Conservation (phyloP, 1,284 basidiomycete genomes). For the Marasmius sp. region DNA sequence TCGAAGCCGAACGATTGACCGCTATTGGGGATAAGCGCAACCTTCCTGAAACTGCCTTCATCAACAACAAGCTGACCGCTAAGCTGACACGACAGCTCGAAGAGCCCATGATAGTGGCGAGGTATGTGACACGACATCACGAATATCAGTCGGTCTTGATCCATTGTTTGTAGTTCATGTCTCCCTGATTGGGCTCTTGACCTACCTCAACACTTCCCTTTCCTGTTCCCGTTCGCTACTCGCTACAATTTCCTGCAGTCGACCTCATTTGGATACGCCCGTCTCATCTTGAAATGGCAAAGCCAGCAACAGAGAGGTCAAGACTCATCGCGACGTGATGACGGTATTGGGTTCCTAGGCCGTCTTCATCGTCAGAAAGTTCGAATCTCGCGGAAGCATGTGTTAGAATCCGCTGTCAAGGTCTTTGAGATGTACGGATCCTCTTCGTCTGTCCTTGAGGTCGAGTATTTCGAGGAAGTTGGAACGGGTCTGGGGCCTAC, state of each 20-base stretch:
- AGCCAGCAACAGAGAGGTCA: constrained; percentile 76
- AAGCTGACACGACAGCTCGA: constrained; percentile 98
- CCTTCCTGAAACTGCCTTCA: constrained; percentile 79
- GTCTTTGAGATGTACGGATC: constrained; percentile 97
- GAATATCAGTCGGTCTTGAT: background rate
- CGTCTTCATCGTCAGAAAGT: constrained; percentile 96
- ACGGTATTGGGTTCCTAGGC: constrained; percentile 89
- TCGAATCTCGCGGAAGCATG: constrained; percentile 90
- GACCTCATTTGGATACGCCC: constrained; percentile 95
- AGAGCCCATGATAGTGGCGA: constrained; percentile 98
- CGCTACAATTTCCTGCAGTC: constrained; percentile 97
- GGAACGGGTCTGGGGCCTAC: constrained; percentile 98
- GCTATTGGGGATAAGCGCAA: constrained; percentile 52
- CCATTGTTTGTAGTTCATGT: constrained; percentile 64
- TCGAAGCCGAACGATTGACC: constrained; percentile 57
- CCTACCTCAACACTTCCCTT: constrained; percentile 92
- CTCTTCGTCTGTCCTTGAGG: constrained; percentile 90
- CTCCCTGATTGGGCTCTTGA: constrained; percentile 96
- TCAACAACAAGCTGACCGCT: constrained; percentile 98
- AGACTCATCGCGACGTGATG: constrained; percentile 79
- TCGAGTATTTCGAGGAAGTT: constrained; percentile 99
- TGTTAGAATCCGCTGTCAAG: constrained; percentile 96
- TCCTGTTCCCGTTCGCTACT: constrained; percentile 97
- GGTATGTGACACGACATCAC: constrained; percentile 41
- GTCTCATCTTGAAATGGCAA: constrained; percentile 89